Conservation (phyloP, 1,284 basidiomycete species). For the Irpex sp. region DNA sequence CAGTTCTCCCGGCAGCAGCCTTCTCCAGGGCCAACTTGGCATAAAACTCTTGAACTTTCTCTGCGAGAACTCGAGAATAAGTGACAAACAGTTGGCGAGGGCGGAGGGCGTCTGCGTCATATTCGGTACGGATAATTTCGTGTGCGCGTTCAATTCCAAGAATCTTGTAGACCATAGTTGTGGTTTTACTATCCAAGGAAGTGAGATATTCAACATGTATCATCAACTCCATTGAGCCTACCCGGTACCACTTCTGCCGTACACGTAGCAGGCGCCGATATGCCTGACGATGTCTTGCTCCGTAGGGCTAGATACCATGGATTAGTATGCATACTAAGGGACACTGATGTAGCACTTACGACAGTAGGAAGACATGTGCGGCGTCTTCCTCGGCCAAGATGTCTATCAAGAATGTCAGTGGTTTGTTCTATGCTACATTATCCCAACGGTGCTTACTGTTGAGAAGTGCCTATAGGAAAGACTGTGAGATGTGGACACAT, state of each 20-base stretch:
- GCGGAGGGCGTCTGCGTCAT: constrained; percentile 23
- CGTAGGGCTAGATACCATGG: constrained; percentile 40
- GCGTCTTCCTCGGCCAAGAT: constrained; percentile 44
- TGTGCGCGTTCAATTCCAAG: constrained; percentile 56
- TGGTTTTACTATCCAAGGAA: constrained; percentile 54
- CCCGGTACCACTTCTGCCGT: constrained; percentile 18
- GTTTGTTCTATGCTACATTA: neutral
- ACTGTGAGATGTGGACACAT: neutral
- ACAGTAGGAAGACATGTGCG: constrained; percentile 51
- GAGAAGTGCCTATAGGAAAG: constrained; percentile 40
- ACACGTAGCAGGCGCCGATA: constrained; percentile 50
- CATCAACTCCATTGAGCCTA: neutral
- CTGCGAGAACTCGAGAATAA: constrained; percentile 59
- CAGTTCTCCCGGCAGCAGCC: constrained; percentile 34
- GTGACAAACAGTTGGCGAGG: constrained; percentile 73
- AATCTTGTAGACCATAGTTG: constrained; percentile 74
- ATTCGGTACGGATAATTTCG: constrained; percentile 12
- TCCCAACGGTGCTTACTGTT: constrained; percentile 35
- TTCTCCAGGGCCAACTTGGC: constrained; percentile 47
- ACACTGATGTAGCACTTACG: constrained; percentile 34
- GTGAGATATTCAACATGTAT: neutral
- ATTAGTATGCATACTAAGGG: constrained; percentile 21
- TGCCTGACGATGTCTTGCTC: constrained; percentile 63
- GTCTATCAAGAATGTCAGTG: constrained; percentile 24
- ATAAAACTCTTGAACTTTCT: constrained; percentile 68